Evolutionary conservation across 306 rosid genomes (phyloP).

Genomic region (Rubus idaeus): DNA sequence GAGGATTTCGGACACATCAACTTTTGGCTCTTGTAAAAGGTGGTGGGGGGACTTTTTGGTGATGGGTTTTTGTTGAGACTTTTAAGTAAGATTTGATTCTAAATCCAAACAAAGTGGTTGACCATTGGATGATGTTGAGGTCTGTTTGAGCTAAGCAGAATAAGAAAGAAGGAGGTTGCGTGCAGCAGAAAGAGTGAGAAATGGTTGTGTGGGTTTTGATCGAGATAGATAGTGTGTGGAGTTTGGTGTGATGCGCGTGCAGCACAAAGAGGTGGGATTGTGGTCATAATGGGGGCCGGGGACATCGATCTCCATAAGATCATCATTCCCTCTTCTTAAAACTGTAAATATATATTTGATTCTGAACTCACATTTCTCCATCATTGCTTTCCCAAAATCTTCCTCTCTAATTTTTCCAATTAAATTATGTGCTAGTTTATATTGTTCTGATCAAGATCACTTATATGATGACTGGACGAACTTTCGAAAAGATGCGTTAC

Average conservation of each 20-base stretch:
- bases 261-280: slow-evolving; percentile 58
- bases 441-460: no score
- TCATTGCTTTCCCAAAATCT: slow-evolving; percentile 43
- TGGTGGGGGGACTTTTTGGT: slow-evolving; percentile 3
- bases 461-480: no score
- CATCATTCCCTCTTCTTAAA: slow-evolving; percentile 57
- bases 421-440: no score
- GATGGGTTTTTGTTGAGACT: slow-evolving; percentile 35
- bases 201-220: slow-evolving; percentile 1
- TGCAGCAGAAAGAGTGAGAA: slow-evolving; percentile 26
- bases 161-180: slow-evolving; percentile 10
- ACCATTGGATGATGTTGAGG: slow-evolving; percentile 35
- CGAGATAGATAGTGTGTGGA: slow-evolving; percentile 52
- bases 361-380: slow-evolving; percentile 56
- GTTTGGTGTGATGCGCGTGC: slow-evolving; percentile 99
- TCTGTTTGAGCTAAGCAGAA: slow-evolving; percentile 15
- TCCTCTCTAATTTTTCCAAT: neutral
- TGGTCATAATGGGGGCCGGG: slow-evolving; percentile 60
- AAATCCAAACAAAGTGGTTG: slow-evolving; percentile 42
- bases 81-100: slow-evolving; percentile 53
- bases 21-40: slow-evolving; percentile 39
- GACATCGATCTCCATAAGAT: slow-evolving; percentile 50
- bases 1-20: slow-evolving; percentile 23
- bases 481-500: no score
- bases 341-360: slow-evolving; percentile 37